Evolutionary conservation across 2,329 filamentous ascomycete species (phyloP).

Genomic region (Atkinsonella hypoxylon): DNA sequence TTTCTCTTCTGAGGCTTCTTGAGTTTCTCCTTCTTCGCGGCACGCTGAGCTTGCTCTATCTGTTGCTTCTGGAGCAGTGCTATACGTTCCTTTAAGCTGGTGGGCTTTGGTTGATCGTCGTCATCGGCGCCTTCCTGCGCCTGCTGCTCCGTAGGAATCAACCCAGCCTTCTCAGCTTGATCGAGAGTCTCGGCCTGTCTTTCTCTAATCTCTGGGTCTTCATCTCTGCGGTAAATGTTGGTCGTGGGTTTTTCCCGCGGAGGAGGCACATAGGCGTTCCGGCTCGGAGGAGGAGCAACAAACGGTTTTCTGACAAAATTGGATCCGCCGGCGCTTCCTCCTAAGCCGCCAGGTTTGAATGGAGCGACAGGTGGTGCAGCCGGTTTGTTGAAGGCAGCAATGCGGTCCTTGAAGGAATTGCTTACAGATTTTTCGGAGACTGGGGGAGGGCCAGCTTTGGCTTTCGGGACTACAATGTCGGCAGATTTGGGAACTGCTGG

Average conservation of each 20-base stretch:
- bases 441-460: slow-evolving; percentile 48
- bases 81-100: slow-evolving; percentile 89
- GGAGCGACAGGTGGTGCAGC: slow-evolving; percentile 78
- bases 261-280: slow-evolving; percentile 79
- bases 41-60: slow-evolving; percentile 70
- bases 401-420: slow-evolving; percentile 85
- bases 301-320: slow-evolving; percentile 94
- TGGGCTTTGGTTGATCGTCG: slow-evolving; percentile 81
- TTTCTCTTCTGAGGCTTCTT: slow-evolving; percentile 64
- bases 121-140: slow-evolving; percentile 46
- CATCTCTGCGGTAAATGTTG: slow-evolving; percentile 75
- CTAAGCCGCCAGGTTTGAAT: slow-evolving; percentile 64
- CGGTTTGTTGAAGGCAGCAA: slow-evolving; percentile 92
- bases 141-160: slow-evolving; percentile 30
- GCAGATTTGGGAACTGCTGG: slow-evolving; percentile 24
- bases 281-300: slow-evolving; percentile 85
- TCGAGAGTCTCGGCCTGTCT: slow-evolving; percentile 54
- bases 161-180: slow-evolving; percentile 55
- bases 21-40: slow-evolving; percentile 75
- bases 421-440: slow-evolving; percentile 58
- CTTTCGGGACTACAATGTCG: slow-evolving; percentile 21
- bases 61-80: slow-evolving; percentile 90
- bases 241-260: slow-evolving; percentile 56
- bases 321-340: slow-evolving; percentile 38
- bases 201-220: slow-evolving; percentile 64